Base-by-base conservation (phyloP, 805 yeast species). In the Brettanomyces bruxellensis region DNA sequence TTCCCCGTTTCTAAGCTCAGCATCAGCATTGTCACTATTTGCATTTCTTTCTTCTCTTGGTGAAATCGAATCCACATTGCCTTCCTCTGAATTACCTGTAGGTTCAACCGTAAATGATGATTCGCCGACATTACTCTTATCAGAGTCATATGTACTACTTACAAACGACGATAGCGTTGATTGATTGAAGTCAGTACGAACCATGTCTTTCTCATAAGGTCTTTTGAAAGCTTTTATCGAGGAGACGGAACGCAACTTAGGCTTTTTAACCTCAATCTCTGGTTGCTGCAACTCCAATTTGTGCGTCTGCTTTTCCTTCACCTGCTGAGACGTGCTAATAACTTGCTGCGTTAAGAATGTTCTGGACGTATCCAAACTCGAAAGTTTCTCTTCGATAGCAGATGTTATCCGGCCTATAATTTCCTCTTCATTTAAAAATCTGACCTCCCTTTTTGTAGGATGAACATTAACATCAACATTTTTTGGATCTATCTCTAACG, bases 401-500 rank as follows among this genome's bases (percentile, higher is more conserved):
- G 63, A 60, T 32, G 82, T 70, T 2, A 90, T 70, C 34, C 58
- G 54, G 37, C 81, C 88, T 9, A 86, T 75, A 22, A 93, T 88
- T 58, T 90, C 97, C 40, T 84, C 93, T 55, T 93, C 97, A 60
- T 79, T 64, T 34, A 93, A 66, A 59, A 93, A 89, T 39, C 95
- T 62, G 2, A 93, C 97, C 56, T 91, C 97, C 48, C 91, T 73
- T 55, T 93, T 93, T 0, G 98, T 91, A 0, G 99, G 99, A 59
- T 93, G 99, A 12, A 93, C 82, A 59, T 93, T 93, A 13, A 93
- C 98, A 61, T 93, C 99, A 6, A 93, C 72, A 49, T 82, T 81
- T 34, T 65, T 66, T 1, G 96, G 86, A 23, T 72, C 68, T 2
- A 93, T 78, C 18, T 68, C 67, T n/a, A 93, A 60, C 42, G 86